phyloP scores from a whole-genome alignment of 345 rosid species.

The Salix viminalis region DNA sequence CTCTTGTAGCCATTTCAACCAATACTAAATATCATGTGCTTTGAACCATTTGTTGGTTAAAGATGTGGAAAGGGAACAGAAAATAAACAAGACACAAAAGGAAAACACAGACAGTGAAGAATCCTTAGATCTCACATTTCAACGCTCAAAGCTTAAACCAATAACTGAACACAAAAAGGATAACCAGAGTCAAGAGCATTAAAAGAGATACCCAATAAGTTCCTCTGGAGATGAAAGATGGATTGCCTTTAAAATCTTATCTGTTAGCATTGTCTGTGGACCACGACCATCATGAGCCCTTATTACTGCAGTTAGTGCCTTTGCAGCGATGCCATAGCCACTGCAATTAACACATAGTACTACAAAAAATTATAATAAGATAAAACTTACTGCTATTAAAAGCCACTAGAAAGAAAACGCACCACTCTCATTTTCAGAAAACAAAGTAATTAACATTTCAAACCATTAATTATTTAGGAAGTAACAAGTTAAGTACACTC shows the following conservation, averaged over 20 bases:
- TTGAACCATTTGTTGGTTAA: not conserved
- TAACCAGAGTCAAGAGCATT: not conserved
- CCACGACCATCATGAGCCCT: slow-evolving; percentile 96
- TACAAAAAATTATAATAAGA: not conserved
- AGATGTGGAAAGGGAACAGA: not conserved
- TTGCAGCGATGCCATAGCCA: slow-evolving; percentile 93
- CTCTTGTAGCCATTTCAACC: not conserved
- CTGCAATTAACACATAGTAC: slow-evolving; percentile 27
- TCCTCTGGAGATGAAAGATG: slow-evolving; percentile 82
- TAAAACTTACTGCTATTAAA: not conserved
- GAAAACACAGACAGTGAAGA: not conserved
- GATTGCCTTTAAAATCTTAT: slow-evolving; percentile 54
- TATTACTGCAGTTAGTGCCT: slow-evolving; percentile 78
- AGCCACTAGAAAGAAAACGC: not conserved
- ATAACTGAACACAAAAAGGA: not conserved
- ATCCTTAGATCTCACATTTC: not conserved
- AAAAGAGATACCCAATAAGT: slow-evolving; percentile 49
- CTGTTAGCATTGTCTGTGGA: slow-evolving; percentile 60
- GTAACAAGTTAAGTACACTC: not conserved
- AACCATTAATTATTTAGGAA: not conserved
- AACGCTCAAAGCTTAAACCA: not conserved
- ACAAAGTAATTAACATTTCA: not conserved
- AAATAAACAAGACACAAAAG: not conserved
- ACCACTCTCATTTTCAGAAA: not conserved
- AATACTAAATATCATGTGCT: not conserved